A percentile compares a stretch with the other conserved stretches of the same genome.
phyloP scores from a whole-genome alignment of 2,329 filamentous ascomycete genomes.

The Rhynchosporium agropyri region DNA sequence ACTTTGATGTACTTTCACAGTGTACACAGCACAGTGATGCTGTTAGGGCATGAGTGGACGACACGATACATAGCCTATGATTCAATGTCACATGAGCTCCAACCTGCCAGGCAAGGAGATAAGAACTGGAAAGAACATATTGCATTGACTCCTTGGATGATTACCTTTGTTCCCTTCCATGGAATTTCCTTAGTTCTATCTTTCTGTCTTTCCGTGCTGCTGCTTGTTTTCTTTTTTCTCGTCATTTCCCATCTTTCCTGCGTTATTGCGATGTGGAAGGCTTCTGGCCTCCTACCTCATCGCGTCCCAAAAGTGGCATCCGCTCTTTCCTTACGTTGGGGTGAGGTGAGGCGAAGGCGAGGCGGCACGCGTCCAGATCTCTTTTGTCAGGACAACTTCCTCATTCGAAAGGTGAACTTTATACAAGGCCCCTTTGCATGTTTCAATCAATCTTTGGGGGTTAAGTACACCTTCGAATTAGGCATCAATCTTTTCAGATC shows the following conservation, averaged over 20 bases:
- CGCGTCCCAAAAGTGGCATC: background rate
- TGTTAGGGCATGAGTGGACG: conserved; percentile 11
- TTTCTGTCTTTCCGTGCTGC: background rate
- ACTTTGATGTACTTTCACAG: background rate
- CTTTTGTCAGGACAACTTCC: background rate
- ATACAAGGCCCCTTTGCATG: background rate
- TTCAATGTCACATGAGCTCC: conserved; percentile 7
- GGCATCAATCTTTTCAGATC: conserved; percentile 1
- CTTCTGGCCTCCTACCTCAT: background rate
- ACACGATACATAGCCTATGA: background rate
- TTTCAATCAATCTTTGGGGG: background rate
- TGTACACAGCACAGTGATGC: background rate
- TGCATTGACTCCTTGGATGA: background rate
- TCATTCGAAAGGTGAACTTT: conserved; percentile 2
- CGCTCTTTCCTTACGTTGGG: background rate
- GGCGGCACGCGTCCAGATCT: background rate
- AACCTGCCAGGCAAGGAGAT: background rate
- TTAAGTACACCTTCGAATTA: conserved; percentile 2
- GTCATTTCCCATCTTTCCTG: background rate
- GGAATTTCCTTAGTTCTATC: background rate
- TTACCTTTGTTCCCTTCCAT: background rate
- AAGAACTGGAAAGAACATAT: background rate
- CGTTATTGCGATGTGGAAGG: conserved; percentile 3
- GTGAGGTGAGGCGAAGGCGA: too few species aligned
- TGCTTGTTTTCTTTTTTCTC: background rate